These are phyloP conservation scores for Chrysanthemum makinoi DNA, from an alignment of 129 eudicot species.

Conservation along the genomic window DNA sequence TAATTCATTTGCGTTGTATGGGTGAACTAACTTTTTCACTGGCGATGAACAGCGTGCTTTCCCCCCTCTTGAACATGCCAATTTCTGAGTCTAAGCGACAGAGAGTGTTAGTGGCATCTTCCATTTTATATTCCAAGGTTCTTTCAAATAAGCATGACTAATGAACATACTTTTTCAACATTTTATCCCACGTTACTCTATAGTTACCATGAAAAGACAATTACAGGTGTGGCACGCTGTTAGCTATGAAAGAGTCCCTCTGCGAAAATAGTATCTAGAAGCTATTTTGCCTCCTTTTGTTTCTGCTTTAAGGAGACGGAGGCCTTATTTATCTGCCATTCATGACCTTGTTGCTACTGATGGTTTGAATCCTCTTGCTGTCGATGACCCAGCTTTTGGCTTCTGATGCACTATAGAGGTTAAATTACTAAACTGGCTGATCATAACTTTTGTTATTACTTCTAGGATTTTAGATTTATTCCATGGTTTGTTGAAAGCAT, in stretches of 20 bases:
- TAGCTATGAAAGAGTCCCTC: conserved; percentile 64
- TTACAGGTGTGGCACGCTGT: conserved; percentile 91
- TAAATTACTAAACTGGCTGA: conserved; percentile 7
- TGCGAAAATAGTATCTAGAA: conserved; percentile 85
- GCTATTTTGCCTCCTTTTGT: conserved; percentile 91
- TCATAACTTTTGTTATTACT: conserved; percentile 3
- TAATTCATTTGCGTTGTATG: conserved; percentile 7
- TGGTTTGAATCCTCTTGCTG: conserved; percentile 82
- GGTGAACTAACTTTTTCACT: conserved; percentile 20
- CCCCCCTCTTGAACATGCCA: conserved; percentile 92
- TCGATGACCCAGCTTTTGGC: conserved; percentile 90
- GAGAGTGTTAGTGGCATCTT: conserved; percentile 91
- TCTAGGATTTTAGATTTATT: neutral
- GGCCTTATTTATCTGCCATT: conserved; percentile 90
- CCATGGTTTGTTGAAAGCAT: conserved; percentile 4
- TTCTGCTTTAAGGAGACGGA: conserved; percentile 89
- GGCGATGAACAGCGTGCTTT: conserved; percentile 77
- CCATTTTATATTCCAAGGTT: conserved; percentile 93
- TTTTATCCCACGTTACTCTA: conserved; percentile 12
- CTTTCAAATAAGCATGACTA: conserved; percentile 3
- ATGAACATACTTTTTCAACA: neutral
- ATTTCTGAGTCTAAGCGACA: conserved; percentile 91
- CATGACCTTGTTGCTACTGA: conserved; percentile 90
- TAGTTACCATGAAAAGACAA: conserved; percentile 13
- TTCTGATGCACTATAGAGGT: conserved; percentile 94